phyloP scores from a whole-genome alignment of 1,139 yeast genomes.

The Blastobotrys buckinghamii region DNA sequence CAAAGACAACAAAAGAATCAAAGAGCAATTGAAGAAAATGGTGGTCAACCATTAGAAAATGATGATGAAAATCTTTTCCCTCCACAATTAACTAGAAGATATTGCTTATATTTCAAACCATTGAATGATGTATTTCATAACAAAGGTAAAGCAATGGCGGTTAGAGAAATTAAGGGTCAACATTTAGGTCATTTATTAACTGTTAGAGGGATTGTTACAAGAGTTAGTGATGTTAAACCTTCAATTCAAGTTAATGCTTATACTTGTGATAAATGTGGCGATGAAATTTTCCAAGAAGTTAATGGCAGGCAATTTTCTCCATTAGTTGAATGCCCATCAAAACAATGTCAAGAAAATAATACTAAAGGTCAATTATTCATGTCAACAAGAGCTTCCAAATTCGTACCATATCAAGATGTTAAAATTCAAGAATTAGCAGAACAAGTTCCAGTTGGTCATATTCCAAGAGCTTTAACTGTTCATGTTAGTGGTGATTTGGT shows the following conservation, averaged over 20 bases:
- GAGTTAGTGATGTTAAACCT: slow-evolving; percentile 96
- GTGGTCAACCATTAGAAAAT: slow-evolving; percentile 22
- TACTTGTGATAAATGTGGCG: slow-evolving; percentile 96
- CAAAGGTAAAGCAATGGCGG: slow-evolving; percentile 61
- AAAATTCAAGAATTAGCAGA: slow-evolving; percentile 90
- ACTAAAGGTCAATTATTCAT: slow-evolving; percentile 85
- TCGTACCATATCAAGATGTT: slow-evolving; percentile 91
- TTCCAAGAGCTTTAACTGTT: slow-evolving; percentile 79
- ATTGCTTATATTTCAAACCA: slow-evolving; percentile 82
- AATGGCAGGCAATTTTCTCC: slow-evolving; percentile 81
- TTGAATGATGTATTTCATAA: slow-evolving; percentile 42
- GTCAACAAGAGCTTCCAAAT: slow-evolving; percentile 94
- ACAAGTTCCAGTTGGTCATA: slow-evolving; percentile 97
- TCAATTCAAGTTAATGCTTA: slow-evolving; percentile 87
- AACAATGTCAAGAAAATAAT: slow-evolving; percentile 70
- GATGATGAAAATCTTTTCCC: slow-evolving; percentile 53
- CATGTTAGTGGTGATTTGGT: slow-evolving; percentile 90
- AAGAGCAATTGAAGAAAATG: slow-evolving; percentile 52
- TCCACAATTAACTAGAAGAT: slow-evolving; percentile 78
- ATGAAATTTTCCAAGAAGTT: slow-evolving; percentile 94
- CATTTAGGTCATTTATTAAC: slow-evolving; percentile 84
- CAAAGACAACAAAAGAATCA: slow-evolving; percentile 82
- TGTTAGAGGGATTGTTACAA: slow-evolving; percentile 87
- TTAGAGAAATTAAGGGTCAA: slow-evolving; percentile 80
- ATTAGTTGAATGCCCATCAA: slow-evolving; percentile 75